Percentiles rank a stretch among this genome's conserved stretches.
Evolutionary conservation across 2,329 filamentous ascomycete genomes (phyloP).

Genomic region (Akanthomyces dipterigenus): DNA sequence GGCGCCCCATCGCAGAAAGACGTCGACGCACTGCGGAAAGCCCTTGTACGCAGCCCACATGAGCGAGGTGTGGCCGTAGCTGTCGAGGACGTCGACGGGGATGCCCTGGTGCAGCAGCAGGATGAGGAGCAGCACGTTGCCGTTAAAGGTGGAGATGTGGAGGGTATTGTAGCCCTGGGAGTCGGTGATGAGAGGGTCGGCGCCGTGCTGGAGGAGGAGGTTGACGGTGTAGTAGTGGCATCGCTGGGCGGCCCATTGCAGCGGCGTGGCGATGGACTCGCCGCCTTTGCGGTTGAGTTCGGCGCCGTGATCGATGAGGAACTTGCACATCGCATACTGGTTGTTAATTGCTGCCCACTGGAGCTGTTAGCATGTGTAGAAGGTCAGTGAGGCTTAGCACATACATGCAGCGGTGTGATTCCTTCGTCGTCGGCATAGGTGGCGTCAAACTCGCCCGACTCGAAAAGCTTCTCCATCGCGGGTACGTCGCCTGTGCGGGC

Average conservation of each 20-base stretch:
- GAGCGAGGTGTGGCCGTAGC: constrained; percentile 83
- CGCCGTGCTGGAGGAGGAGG: constrained; percentile 82
- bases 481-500: constrained; percentile 80
- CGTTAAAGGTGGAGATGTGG: constrained; percentile 94
- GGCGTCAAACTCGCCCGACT: constrained; percentile 72
- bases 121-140: constrained; percentile 83
- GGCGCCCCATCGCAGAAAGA: constrained; percentile 91
- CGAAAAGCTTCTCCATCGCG: constrained; percentile 84
- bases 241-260: constrained; percentile 94
- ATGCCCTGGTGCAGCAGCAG: constrained; percentile 93
- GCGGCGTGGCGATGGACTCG: constrained; percentile 86
- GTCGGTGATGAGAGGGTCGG: constrained; percentile 86
- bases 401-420: constrained; percentile 91
- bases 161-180: constrained; percentile 97
- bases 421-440: constrained; percentile 83
- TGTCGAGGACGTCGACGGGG: constrained; percentile 83
- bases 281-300: constrained; percentile 94
- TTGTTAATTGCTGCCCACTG: constrained; percentile 99
- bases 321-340: constrained; percentile 94
- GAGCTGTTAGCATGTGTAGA: constrained; percentile 14
- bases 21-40: constrained; percentile 82
- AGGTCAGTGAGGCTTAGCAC: constrained; percentile 22
- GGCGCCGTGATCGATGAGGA: constrained; percentile 76
- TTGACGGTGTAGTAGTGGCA: constrained; percentile 97
- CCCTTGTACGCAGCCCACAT: constrained; percentile 99